phyloP scores from a whole-genome alignment of 1,284 basidiomycete species.

The Boletus semigastroideus region DNA sequence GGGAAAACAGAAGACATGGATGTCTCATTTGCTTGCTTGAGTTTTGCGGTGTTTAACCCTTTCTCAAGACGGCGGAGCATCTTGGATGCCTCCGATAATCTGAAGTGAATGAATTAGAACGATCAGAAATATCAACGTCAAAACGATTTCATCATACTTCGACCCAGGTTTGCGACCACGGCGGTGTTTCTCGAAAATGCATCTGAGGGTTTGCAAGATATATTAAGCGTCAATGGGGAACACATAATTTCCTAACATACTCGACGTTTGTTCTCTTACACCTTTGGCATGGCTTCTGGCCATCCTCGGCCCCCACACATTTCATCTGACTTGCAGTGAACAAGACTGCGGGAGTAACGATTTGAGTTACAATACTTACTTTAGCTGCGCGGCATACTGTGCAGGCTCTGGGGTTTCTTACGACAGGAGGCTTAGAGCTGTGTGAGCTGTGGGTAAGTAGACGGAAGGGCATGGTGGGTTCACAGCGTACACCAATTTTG shows the following conservation, averaged over 20 bases:
- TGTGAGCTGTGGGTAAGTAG: conserved; percentile 6
- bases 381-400: conserved; percentile 81
- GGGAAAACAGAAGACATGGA: conserved; percentile 32
- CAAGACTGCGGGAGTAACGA: conserved; percentile 16
- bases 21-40: conserved; percentile 47
- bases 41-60: conserved; percentile 72
- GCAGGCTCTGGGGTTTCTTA: conserved; percentile 74
- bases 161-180: conserved; percentile 85
- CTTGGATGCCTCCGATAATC: conserved; percentile 82
- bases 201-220: conserved; percentile 43
- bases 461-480: conserved; percentile 7
- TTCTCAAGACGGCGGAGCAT: conserved; percentile 84
- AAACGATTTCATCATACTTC: conserved; percentile 51
- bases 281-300: conserved; percentile 70
- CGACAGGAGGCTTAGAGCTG: conserved; percentile 55
- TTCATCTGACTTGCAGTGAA: conserved; percentile 63
- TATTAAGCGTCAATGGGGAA: conserved; percentile 10
- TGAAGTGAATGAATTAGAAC: conserved; percentile 30
- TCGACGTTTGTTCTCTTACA: conserved; percentile 76
- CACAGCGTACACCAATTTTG: conserved; percentile 29
- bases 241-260: conserved; percentile 40
- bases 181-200: conserved; percentile 82
- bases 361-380: conserved; percentile 40
- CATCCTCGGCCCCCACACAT: conserved; percentile 82
- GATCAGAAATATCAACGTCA: conserved; percentile 7